Base-by-base conservation (phyloP, 1,284 basidiomycete genomes). In the Malassezia restricta region DNA sequence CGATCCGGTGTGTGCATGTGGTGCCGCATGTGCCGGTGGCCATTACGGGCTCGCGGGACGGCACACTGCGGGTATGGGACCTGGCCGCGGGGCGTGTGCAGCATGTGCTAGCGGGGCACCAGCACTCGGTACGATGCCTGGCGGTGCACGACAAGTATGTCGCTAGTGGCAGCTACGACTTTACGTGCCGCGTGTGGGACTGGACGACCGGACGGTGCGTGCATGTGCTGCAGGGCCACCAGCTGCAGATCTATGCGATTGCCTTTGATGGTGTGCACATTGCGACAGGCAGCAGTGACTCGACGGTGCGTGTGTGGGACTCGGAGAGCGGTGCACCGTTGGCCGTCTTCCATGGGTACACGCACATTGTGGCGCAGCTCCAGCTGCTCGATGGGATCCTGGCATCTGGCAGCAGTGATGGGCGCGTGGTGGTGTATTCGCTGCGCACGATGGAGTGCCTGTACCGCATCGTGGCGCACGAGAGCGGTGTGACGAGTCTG, bases 351-450 rank as follows among this genome's bases (percentile, higher is more conserved):
- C 87, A 90, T 73, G 91, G 87, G 2, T 92, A 96, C 73, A 91
- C 89, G 0, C 85, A 87, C 3, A 83, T 96, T 47, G 89, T 98
- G 8, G 92, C 90, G 59, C 87, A 92, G 70, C 78, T 96, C 24
- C 90, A 94, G 72, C 79, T 98, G 43, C 82, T 81, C 3, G 79
- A 79, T 49, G 66, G 71, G 27, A 76, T 84, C 28, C 82, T 96
- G 50, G 84, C 85, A 40, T 94, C 90, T 0, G 91, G 89, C 43
- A 90, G 88, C 15, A 89, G 89, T 0, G 91, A 95, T 67, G 92
- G 92, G 1, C 82, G 88, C 0, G 85, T 96, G 35, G 88, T 96
- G 68, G 84, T 87, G 30, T 95, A 90, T 75, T 81, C 83, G 42
- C 79, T 94, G 17, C 73, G 76, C 31, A 80, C 80, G 40, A 77